Base-by-base conservation (phyloP, 2,329 filamentous ascomycete species). In the Fusarium miscanthi region DNA sequence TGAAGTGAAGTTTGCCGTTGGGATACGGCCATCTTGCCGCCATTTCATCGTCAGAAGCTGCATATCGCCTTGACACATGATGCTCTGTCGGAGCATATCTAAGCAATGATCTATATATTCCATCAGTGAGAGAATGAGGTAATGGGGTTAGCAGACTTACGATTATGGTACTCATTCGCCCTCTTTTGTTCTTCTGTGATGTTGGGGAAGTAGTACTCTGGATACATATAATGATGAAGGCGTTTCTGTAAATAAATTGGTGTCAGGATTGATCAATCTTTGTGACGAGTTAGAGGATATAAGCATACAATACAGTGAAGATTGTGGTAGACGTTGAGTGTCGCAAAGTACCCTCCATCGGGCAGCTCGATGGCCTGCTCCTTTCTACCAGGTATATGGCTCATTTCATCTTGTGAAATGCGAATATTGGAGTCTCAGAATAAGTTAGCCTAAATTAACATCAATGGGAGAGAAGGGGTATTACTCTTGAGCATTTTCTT, bases 381-480 rank as follows among this genome's bases (percentile, higher is more conserved):
- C 6, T 51, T 51, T 37, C 48, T 35, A 0, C 12, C 31, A 11
- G 16, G 31, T 35, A 51, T 51, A 3, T 51, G 12, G 0, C 8
- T 6, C 11, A 51, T 51, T 4, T 51, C 48, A 14, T 51, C n/a
- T 2, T 51, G n/a, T 4, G 17, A 37, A 0, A 51, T 11, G 0
- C 48, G 31, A 1, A 51, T 11, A 11, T 51, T 51, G 0, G 48
- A 51, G 48, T 51, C 48, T 51, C 4, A 51, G 3, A 2, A 21
- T 1, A 35, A 2, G 17, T 51, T 8, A 49, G 46, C 0, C 27
- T 23, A 2, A 0, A 12, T 7, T 2, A 13, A 23, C 3, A 9
- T 11, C 21, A 21, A 31, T 10, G 1, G 19, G 12, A 16, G 6
- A 16, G 19, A 16, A 12, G 27, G 31, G 3, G 11, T 1, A 11